Evolutionary conservation across 2,329 filamentous ascomycete genomes (phyloP), one percentile per base, ranked within the genome.

Genomic region (Paracorniculantispora psalliotae): DNA sequence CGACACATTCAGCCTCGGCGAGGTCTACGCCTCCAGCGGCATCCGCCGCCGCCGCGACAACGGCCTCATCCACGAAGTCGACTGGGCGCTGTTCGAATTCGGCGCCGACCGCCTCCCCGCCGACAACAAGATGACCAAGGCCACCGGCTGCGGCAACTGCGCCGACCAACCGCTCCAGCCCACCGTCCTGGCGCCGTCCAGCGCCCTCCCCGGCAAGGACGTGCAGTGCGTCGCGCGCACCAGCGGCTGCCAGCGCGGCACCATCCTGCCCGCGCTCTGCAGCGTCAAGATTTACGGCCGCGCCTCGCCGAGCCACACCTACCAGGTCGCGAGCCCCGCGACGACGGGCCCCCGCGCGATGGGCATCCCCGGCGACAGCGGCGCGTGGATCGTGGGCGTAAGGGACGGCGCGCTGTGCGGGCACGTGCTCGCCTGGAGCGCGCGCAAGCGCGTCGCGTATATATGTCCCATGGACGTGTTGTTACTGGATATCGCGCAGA

Each of bases 401-500:
- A 81, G 82, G 6, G 80, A 86, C n/a, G 91, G 91, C 1, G 83
- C 86, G 39, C 85, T 97, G 3, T 94, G 91, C 65, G 93, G 93
- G 0, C 93, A 97, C 67, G 90, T 97, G 0, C 80, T 97, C 13
- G 93, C 93, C 0, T 96, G 89, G 86, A 93, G 89, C 65, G 83
- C 86, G 63, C 85, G 87, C 62, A 93, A 90, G 68, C 85, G 85
- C 44, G 87, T 91, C 5, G 92, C 92, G 0, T 97, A 96, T 71
- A 94, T 97, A 62, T 94, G 91, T 62, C 93, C 93, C 0, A 97
- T 97, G 93, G 90, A 97, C 59, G 82, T 97, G 2, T 76, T 96
- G 13, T 79, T 97, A 12, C 83, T 88, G 28, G 93, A 97, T 68
- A 96, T 97, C 59, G 88, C 86, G 28, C 84, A 89, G 62, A 92